phyloP scores from a whole-genome alignment of 257 asterid genomes.

The Przewalskia tangutica region DNA sequence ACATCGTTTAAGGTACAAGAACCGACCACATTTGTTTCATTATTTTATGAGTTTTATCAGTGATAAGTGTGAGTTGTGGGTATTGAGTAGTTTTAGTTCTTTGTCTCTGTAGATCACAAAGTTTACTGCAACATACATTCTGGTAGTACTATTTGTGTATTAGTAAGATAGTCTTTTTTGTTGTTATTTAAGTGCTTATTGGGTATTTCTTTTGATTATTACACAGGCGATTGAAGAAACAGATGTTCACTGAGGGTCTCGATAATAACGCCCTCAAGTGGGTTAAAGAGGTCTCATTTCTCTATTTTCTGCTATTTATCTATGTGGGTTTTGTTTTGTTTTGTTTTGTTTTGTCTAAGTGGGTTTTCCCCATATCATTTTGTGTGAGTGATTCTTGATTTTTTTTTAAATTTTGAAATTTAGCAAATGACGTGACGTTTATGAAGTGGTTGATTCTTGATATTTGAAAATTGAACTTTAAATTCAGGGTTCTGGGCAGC shows the following conservation, averaged over 20 bases:
- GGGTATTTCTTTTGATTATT: background rate
- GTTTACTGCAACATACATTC: background rate
- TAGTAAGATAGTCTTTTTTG: background rate
- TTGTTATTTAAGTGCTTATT: background rate
- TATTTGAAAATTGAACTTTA: background rate
- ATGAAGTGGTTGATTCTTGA: background rate
- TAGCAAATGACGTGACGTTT: background rate
- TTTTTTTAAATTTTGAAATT: background rate
- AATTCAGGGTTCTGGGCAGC: constrained; percentile 30
- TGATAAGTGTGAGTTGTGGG: background rate
- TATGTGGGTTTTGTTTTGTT: background rate
- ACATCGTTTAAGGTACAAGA: background rate
- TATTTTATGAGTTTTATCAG: background rate
- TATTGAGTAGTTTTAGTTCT: background rate
- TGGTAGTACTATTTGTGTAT: background rate
- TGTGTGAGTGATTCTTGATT: background rate
- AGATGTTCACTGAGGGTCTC: constrained; percentile 45
- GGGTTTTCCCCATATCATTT: background rate
- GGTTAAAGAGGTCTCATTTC: constrained; percentile 35
- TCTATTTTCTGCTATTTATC: background rate
- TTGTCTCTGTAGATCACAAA: background rate
- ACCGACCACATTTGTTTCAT: background rate
- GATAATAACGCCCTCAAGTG: constrained; percentile 43
- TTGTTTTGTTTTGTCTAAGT: background rate
- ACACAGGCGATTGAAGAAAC: constrained; percentile 1